These are phyloP conservation scores for Suaeda aralocaspica DNA, from an alignment of 148 eudicot genomes.

Conservation along the genomic window DNA sequence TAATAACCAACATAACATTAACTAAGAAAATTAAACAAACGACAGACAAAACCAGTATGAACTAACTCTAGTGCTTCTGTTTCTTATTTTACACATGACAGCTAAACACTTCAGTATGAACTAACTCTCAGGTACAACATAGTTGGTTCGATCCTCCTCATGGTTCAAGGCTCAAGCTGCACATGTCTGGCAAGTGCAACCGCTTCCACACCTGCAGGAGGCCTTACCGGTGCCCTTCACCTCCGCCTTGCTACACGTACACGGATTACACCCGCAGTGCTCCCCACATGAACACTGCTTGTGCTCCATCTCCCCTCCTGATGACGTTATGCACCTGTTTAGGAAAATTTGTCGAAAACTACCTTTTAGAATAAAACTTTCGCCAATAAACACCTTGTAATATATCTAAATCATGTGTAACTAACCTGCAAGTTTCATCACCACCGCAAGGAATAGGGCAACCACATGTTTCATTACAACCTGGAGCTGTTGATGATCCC, in stretches of 20 bases:
- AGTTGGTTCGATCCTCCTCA: too few species aligned
- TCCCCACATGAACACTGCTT: constrained; percentile 60
- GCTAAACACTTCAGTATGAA: too few species aligned
- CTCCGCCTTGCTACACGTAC: constrained; percentile 38
- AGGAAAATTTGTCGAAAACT: neutral
- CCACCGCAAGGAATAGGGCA: constrained; percentile 66
- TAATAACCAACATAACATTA: too few species aligned
- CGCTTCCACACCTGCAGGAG: constrained; percentile 47
- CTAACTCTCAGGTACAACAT: too few species aligned
- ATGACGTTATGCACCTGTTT: constrained; percentile 25
- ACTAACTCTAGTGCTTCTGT: too few species aligned
- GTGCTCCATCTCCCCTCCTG: constrained; percentile 33
- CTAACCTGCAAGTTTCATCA: constrained; percentile 38
- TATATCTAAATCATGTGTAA: neutral
- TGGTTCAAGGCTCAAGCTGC: constrained; percentile 21
- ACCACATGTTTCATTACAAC: constrained; percentile 53
- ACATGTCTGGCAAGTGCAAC: constrained; percentile 49
- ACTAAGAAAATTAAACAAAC: too few species aligned
- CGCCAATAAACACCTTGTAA: too few species aligned
- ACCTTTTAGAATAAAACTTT: too few species aligned
- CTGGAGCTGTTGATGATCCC: constrained; percentile 4
- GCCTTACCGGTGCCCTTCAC: constrained; percentile 35
- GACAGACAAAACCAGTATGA: too few species aligned
- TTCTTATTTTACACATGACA: too few species aligned
- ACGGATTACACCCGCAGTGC: constrained; percentile 78